Evolutionary conservation across 2,329 filamentous ascomycete species (phyloP).

Genomic region (Pestalotiopsis sp.): DNA sequence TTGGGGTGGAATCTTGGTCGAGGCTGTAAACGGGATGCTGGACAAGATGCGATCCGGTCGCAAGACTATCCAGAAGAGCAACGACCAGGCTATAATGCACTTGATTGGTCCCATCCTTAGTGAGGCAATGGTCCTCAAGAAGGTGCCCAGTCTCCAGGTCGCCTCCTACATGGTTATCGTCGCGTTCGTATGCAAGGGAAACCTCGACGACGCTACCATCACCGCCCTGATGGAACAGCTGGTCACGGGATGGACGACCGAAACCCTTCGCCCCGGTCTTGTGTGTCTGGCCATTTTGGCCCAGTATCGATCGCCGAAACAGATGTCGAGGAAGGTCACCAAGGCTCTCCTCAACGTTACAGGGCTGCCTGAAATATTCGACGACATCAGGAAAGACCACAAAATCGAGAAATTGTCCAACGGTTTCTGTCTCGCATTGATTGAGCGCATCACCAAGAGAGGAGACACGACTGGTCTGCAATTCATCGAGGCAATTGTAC

Average conservation of each 20-base stretch:
- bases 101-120: constrained; percentile 71
- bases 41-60: constrained; percentile 78
- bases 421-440: constrained; percentile 69
- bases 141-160: constrained; percentile 77
- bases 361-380: constrained; percentile 61
- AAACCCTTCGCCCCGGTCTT: constrained; percentile 74
- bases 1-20: constrained; percentile 87
- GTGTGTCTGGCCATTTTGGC: constrained; percentile 81
- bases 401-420: constrained; percentile 73
- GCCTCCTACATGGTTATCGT: constrained; percentile 91
- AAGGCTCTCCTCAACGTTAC: constrained; percentile 69
- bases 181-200: constrained; percentile 81
- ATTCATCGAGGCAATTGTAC: constrained; percentile 64
- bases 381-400: constrained; percentile 65
- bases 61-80: constrained; percentile 74
- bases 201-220: constrained; percentile 78
- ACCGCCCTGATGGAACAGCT: constrained; percentile 89
- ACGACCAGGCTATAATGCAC: constrained; percentile 77
- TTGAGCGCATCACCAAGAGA: constrained; percentile 64
- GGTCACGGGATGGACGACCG: constrained; percentile 73
- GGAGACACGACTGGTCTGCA: constrained; percentile 59
- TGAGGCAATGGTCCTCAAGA: constrained; percentile 75
- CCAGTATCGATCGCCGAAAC: constrained; percentile 73
- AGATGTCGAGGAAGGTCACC: constrained; percentile 70
- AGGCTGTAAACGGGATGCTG: constrained; percentile 82